Percentiles rank a stretch among this genome's conserved stretches.
These are phyloP conservation scores for Cutaneotrichosporon sp. DNA, from an alignment of 1,284 basidiomycete species.

Conservation along the genomic window DNA sequence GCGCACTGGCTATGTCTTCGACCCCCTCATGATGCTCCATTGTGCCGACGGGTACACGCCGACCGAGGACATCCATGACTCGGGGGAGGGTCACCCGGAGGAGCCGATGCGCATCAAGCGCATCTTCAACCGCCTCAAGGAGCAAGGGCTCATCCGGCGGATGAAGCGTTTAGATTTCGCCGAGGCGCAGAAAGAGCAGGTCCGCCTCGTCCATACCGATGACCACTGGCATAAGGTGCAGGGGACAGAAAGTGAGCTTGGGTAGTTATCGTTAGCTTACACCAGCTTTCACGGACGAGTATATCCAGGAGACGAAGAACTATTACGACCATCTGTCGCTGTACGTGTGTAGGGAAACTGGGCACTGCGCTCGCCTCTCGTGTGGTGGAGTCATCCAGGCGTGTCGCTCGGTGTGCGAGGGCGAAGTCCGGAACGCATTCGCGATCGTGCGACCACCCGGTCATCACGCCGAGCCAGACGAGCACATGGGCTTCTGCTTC, in stretches of 20 bases:
- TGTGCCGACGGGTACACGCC: slow-evolving; percentile 49
- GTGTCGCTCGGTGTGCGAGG: slow-evolving; percentile 77
- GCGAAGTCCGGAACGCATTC: slow-evolving; percentile 79
- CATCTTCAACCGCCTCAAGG: slow-evolving; percentile 68
- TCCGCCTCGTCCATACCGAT: slow-evolving; percentile 80
- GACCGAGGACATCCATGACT: slow-evolving; percentile 55
- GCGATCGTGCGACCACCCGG: slow-evolving; percentile 97
- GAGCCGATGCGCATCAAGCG: slow-evolving; percentile 79
- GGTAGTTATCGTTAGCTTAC: slow-evolving; percentile 15
- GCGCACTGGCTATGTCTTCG: slow-evolving; percentile 79
- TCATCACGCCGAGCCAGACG: slow-evolving; percentile 96
- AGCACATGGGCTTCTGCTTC: slow-evolving; percentile 99
- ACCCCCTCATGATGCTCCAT: slow-evolving; percentile 83
- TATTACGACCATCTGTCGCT: slow-evolving; percentile 88
- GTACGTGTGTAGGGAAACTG: slow-evolving; percentile 85
- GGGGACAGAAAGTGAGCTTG: slow-evolving; percentile 55
- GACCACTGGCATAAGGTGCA: slow-evolving; percentile 89
- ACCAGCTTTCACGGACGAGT: slow-evolving; percentile 68
- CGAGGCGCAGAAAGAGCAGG: slow-evolving; percentile 72
- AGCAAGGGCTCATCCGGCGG: slow-evolving; percentile 62
- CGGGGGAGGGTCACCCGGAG: slow-evolving; percentile 69
- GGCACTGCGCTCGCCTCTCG: slow-evolving; percentile 78
- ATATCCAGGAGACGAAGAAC: slow-evolving; percentile 67
- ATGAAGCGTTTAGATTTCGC: slow-evolving; percentile 80
- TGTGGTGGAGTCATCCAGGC: slow-evolving; percentile 95